A percentile compares a stretch with the other conserved stretches of the same genome.
Evolutionary conservation across 2,329 filamentous ascomycete genomes (phyloP).

Genomic region (Paraconiothyrium sp.): DNA sequence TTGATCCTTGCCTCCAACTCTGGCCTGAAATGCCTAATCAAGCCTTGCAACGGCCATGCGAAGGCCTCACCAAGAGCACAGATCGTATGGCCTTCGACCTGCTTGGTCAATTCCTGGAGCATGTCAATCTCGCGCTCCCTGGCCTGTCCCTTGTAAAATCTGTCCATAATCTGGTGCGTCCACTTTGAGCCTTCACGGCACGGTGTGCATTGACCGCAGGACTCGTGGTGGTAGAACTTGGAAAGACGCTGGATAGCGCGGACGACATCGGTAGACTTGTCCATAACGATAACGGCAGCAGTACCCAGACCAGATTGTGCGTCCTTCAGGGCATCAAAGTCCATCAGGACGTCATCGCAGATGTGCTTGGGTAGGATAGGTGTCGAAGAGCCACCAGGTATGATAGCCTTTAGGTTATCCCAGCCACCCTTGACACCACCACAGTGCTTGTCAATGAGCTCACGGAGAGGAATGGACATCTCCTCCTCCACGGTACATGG

Average conservation of each 20-base stretch:
- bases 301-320: conserved; percentile 96
- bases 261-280: conserved; percentile 96
- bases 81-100: conserved; percentile 99
- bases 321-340: conserved; percentile 98
- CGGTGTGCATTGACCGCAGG: conserved; percentile 98
- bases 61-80: conserved; percentile 98
- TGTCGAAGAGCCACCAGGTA: conserved; percentile 95
- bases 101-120: conserved; percentile 98
- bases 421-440: conserved; percentile 95
- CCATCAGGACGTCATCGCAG: conserved; percentile 97
- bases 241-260: conserved; percentile 91
- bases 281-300: conserved; percentile 98
- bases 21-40: conserved; percentile 97
- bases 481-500: conserved; percentile 98
- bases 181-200: conserved; percentile 99
- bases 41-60: conserved; percentile 96
- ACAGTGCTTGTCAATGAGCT: conserved; percentile 98
- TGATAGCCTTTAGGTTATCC: conserved; percentile 96
- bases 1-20: conserved; percentile 93
- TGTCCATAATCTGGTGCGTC: conserved; percentile 98
- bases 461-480: conserved; percentile 96
- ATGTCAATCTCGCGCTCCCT: conserved; percentile 96
- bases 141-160: conserved; percentile 91
- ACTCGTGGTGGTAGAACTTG: conserved; percentile 98
- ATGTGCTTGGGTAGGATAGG: conserved; percentile 90